A percentile compares a stretch with the other conserved stretches of the same genome.
phyloP scores from a whole-genome alignment of 768 basidiomycete species.

The Rhodotorula diobovata region DNA sequence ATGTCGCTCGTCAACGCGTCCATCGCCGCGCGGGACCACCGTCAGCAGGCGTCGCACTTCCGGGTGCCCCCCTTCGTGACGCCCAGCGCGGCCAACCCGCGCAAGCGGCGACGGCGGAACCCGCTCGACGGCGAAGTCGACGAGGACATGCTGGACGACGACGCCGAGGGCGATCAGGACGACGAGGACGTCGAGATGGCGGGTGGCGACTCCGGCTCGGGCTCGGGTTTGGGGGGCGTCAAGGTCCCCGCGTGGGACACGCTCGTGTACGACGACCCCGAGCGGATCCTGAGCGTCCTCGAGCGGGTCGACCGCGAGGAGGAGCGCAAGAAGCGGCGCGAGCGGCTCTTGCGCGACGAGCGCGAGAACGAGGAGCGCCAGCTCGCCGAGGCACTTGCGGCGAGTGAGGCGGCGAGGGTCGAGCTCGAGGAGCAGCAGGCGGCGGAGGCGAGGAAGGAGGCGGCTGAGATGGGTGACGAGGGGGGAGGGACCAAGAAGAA shows the following conservation, averaged over 20 bases:
- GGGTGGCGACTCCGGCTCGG: slow-evolving; percentile 55
- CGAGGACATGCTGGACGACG: slow-evolving; percentile 54
- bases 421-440: slow-evolving; percentile 10
- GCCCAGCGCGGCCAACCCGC: slow-evolving; percentile 55
- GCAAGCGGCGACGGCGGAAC: slow-evolving; percentile 48
- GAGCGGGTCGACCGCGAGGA: slow-evolving; percentile 80
- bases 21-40: slow-evolving; percentile 37
- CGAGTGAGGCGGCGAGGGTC: slow-evolving; percentile 44
- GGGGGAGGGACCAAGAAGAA: slow-evolving; percentile 7
- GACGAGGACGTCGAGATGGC: slow-evolving; percentile 56
- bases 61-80: slow-evolving; percentile 36
- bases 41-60: slow-evolving; percentile 55
- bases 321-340: slow-evolving; percentile 66
- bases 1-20: slow-evolving; percentile 32
- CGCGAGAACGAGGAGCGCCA: slow-evolving; percentile 53
- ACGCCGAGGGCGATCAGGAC: slow-evolving; percentile 65
- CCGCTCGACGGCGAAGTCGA: slow-evolving; percentile 55
- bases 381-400: slow-evolving; percentile 45
- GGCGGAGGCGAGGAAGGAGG: neutral
- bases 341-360: slow-evolving; percentile 67
- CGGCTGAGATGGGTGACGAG: neutral
- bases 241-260: slow-evolving; percentile 74
- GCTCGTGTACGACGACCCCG: slow-evolving; percentile 69
- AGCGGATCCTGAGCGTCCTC: slow-evolving; percentile 67
- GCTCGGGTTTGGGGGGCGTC: neutral